Base-by-base conservation (phyloP, 2,329 filamentous ascomycete species). In the Phaeosphaeria sp. region DNA sequence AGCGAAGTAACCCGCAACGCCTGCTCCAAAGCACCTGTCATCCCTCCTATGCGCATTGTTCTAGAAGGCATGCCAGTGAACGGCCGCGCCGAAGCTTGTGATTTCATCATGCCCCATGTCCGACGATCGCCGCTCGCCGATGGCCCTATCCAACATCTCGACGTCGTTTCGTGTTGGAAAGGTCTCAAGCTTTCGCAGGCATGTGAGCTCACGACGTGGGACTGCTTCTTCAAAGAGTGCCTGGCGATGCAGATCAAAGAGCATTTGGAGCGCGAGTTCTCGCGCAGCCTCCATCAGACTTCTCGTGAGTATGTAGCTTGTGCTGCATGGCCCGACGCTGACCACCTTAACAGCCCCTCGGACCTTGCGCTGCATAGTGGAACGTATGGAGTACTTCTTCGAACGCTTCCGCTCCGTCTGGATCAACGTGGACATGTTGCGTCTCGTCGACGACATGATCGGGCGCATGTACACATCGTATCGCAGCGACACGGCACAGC, bases 131-230 rank as follows among this genome's bases (percentile, higher is more conserved):
- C 44, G 1, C 55, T 57, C 24, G 56, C 45, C 15, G 51, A 60
- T 6, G 49, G 25, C 2, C 3, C 49, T 8, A 25, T 53, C 72
- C 48, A 69, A 63, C 71, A 76, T 54, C 65, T 77, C 24, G 76
- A 78, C 51, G 59, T 73, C 5, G 59, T 74, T 2, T 68, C 72
- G 6, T 76, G 68, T 45, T 79, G 77, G 77, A 78, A 73, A 55
- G 65, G 68, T 5, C 49, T 78, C 3, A 69, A 69, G 3, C 51
- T 59, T 13, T 20, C 57, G 5, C 72, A 74, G 51, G 71, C 72
- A 25, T 21, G 51, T 9, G 77, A 78, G 53, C 55, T 78, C 43
- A 27, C 49, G 2, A 60, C 66, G 30, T 78, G 75, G 76, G 72
- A 78, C 40, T 57, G 57, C 2, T 47, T 69, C 18, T 66, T 77